Evolutionary conservation across 2,329 filamentous ascomycete genomes (phyloP), one percentile per base, ranked within the genome.

Genomic region (Dothideomycetes sp.): DNA sequence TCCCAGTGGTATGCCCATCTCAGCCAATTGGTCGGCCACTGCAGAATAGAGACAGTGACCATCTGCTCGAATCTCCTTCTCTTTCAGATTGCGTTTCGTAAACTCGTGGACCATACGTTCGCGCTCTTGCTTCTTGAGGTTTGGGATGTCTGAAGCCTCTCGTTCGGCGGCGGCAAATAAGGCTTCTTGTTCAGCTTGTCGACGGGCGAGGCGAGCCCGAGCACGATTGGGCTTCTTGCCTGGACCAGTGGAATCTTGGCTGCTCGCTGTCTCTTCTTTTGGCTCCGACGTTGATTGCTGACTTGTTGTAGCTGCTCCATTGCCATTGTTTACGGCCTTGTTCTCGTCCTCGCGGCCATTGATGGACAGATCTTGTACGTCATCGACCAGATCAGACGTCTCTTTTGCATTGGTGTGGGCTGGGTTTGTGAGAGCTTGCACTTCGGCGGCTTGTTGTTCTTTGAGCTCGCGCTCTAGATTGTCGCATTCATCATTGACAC

Each of bases 11-110:
- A 78, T 64, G 2, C 50, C 45, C 15, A 58, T 39, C 35, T 58
- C 53, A n/a, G 54, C 46, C 1, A 79, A 51, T 1, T 94, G 87
- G 58, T 91, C 85, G 18, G 89, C 88, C 37, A 96, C 73, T 0
- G 91, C 87, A 12, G 86, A 83, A 63, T 96, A 98, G 12, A 98
- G 67, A 57, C 91, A 98, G 63, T 98, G 91, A 0, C 91, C 91
- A 61, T 98, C 89, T 0, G 91, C 86, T 30, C 74, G 74, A 42
- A 98, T 87, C 43, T 85, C 78, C 51, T 83, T 74, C 65, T 95
- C 84, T 15, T 66, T 67, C 12, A 96, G 70, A 1, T 69, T 69
- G 42, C 81, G 65, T 33, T 69, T 65, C 39, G 68, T 63, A 57
- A 95, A 81, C 31, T 75, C 73, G 19, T 66, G 65, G 42, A 74